Percentiles rank a stretch among this genome's conserved stretches.
Evolutionary conservation across 257 asterid species (phyloP).

Genomic region (Rauvolfia tetraphylla): DNA sequence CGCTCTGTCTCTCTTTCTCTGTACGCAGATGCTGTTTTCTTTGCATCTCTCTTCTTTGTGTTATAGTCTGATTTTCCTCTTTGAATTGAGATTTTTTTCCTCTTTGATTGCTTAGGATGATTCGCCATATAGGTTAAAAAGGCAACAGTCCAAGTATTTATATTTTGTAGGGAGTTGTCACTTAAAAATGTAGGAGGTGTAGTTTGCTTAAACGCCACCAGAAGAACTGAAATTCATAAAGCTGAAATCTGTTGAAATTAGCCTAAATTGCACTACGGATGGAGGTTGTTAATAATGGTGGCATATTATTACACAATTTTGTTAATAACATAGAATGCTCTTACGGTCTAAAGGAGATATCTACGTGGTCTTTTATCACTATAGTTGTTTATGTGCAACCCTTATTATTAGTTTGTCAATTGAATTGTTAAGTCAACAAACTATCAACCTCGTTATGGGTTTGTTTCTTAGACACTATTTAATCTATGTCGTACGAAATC

Average conservation of each 20-base stretch:
- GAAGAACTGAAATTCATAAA: not conserved
- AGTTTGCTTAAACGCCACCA: not conserved
- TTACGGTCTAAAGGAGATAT: not conserved
- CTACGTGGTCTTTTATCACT: not conserved
- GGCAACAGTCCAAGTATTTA: not conserved
- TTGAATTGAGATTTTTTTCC: slow-evolving; percentile 5
- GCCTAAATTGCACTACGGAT: not conserved
- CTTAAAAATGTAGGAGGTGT: not conserved
- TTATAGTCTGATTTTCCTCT: not conserved
- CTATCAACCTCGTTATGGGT: not conserved
- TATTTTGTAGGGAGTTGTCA: not conserved
- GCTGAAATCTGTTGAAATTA: not conserved
- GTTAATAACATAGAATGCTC: not conserved
- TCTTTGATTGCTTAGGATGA: not conserved
- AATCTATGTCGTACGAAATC: not conserved
- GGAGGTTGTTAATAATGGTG: not conserved
- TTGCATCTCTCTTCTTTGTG: not conserved
- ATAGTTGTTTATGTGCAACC: not conserved
- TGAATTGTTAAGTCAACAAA: not conserved
- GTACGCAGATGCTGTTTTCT: not conserved
- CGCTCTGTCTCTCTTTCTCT: slow-evolving; percentile 14
- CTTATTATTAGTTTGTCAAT: not conserved
- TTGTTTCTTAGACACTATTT: not conserved
- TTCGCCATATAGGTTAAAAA: not conserved
- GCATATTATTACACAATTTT: not conserved